phyloP scores from a whole-genome alignment of 495 filamentous ascomycete genomes.

The Viridothelium virens region DNA sequence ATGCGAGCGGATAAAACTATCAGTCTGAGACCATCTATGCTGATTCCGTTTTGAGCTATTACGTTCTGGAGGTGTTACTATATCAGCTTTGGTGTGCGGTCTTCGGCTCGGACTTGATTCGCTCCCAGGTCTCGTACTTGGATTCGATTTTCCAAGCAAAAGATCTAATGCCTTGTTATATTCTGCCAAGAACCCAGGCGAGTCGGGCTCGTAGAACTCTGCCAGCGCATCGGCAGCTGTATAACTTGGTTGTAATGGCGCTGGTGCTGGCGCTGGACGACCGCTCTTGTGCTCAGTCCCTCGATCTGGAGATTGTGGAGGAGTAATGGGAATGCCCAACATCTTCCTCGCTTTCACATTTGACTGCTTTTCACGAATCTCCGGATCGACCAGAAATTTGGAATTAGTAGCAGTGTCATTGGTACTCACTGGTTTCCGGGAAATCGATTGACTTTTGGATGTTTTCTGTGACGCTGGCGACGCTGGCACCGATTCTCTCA shows the following conservation, averaged over 20 bases:
- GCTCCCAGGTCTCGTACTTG: neutral
- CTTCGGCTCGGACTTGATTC: neutral
- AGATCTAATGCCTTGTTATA: neutral
- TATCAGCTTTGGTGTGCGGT: neutral
- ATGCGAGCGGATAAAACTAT: neutral
- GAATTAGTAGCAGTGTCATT: neutral
- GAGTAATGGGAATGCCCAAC: neutral
- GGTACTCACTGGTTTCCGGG: neutral
- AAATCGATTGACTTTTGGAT: neutral
- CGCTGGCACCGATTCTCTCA: constrained; percentile 14
- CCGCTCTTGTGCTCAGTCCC: neutral
- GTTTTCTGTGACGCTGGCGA: neutral
- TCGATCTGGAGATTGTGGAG: constrained; percentile 21
- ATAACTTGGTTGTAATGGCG: neutral
- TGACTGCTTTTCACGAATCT: neutral
- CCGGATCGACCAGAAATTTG: constrained; percentile 1
- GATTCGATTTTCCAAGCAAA: neutral
- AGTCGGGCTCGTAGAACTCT: neutral
- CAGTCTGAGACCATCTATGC: neutral
- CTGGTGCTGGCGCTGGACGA: neutral
- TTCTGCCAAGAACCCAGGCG: neutral
- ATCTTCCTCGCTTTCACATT: constrained; percentile 1
- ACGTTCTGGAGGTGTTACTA: neutral
- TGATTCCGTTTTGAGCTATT: neutral
- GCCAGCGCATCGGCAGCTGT: neutral